Conservation (phyloP, 345 rosid species). For the Eucalyptus lansdowneana region DNA sequence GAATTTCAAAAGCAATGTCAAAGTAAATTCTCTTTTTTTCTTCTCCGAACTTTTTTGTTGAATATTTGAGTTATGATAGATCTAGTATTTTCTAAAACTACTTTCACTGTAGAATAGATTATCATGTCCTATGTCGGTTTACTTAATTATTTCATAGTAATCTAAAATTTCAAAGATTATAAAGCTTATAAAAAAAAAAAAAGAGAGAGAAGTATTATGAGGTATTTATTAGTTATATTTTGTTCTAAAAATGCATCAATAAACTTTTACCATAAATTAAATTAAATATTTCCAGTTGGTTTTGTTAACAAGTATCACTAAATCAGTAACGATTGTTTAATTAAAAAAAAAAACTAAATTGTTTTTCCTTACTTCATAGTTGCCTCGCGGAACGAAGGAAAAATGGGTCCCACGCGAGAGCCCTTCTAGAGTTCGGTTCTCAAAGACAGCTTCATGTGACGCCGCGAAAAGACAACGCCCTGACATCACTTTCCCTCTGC, state of each 20-base stretch:
- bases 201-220: background rate
- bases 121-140: accelerated
- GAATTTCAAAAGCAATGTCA: background rate
- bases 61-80: background rate
- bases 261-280: accelerated
- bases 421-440: background rate
- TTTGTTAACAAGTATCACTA: background rate
- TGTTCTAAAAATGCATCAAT: background rate
- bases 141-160: background rate
- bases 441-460: background rate
- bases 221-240: background rate
- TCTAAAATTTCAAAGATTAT: background rate
- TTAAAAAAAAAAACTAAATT: no score
- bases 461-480: background rate
- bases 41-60: background rate
- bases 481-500: background rate
- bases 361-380: background rate
- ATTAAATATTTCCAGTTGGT: background rate
- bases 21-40: background rate
- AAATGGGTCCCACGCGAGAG: background rate
- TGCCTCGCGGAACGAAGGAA: background rate
- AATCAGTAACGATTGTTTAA: background rate
- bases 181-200: background rate
- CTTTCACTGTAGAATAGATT: background rate
- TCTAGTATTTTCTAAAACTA: background rate